These are phyloP conservation scores for Trematosphaeria pertusa DNA, from an alignment of 2,329 filamentous ascomycete species.

Conservation along the genomic window DNA sequence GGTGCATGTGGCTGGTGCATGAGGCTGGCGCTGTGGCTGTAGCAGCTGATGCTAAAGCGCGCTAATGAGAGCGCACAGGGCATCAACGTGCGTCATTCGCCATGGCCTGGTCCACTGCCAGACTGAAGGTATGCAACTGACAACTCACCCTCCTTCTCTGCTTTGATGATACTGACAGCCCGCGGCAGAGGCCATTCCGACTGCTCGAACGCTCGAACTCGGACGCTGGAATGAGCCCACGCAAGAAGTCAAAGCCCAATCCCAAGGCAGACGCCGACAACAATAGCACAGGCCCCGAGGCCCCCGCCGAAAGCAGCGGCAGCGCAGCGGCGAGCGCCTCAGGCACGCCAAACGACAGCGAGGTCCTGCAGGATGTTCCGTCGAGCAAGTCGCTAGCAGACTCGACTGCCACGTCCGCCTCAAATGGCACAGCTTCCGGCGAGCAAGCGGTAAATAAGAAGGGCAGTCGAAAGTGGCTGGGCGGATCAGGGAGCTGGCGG, in stretches of 20 bases:
- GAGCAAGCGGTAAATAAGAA: constrained; percentile 29
- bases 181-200: constrained; percentile 26
- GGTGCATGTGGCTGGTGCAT: not conserved
- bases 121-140: constrained; percentile 25
- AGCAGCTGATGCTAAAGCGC: constrained; percentile 4
- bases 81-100: constrained; percentile 30
- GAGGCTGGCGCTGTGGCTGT: not conserved
- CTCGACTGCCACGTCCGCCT: constrained; percentile 10
- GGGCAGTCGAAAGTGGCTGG: constrained; percentile 51
- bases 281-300: constrained; percentile 13
- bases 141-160: constrained; percentile 9
- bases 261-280: constrained; percentile 35
- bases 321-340: constrained; percentile 15
- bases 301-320: constrained; percentile 20
- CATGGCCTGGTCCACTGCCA: constrained; percentile 25
- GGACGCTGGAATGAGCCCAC: constrained; percentile 44
- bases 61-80: constrained; percentile 18
- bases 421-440: constrained; percentile 20
- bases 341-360: constrained; percentile 22
- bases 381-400: constrained; percentile 21
- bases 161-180: constrained; percentile 12
- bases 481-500: constrained; percentile 52
- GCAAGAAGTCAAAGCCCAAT: constrained; percentile 52
- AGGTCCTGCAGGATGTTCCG: constrained; percentile 20
- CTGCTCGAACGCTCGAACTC: constrained; percentile 18